Base-by-base conservation (phyloP, 2,329 filamentous ascomycete genomes). In the Aspergillus quadrilineatus region DNA sequence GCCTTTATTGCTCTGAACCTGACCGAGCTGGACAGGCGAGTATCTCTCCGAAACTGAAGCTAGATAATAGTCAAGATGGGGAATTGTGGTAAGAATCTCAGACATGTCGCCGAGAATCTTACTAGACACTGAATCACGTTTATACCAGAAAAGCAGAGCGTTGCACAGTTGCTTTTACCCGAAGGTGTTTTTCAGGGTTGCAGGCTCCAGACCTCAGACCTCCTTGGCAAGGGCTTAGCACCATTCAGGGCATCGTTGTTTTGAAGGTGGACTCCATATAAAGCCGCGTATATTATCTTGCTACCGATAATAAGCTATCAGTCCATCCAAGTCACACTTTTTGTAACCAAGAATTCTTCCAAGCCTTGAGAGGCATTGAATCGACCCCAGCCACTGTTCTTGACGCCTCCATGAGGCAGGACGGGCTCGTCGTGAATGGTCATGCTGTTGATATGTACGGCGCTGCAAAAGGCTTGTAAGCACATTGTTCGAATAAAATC, bases 381-480 rank as follows among this genome's bases (percentile, higher is more conserved):
- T 5, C 85, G 69, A 0, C 84, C 84, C 65, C 78, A 85, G 0
- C 85, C 85, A 52, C 82, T 85, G 4, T 77, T 71, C 73, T 88
- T 88, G 49, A 78, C 77, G 10, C 85, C 86, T 22, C 86, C 85
- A 66, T 88, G 85, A 1, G 85, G 85, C 59, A 88, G 68, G 0
- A 73, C 75, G 4, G 79, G 71, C 70, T 88, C 85, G 63, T 88
- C 85, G 62, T 88, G 85, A 4, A 88, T 76, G 0, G 80, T 85
- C 80, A 85, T 85, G 52, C 76, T 77, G 67, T 88, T 89, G 63
- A 88, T 85, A 62, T 88, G 86, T 15, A 87, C 84, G 1, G 71
- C 71, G 8, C 70, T 73, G 42, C 14, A 48, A 8, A 14, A 14
- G 52, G 41, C 30, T 59, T 37, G 51, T 58, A 10, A 32, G 50